These are phyloP conservation scores for Scheffersomyces ergatensis DNA, from an alignment of 805 yeast species.

Conservation along the genomic window DNA sequence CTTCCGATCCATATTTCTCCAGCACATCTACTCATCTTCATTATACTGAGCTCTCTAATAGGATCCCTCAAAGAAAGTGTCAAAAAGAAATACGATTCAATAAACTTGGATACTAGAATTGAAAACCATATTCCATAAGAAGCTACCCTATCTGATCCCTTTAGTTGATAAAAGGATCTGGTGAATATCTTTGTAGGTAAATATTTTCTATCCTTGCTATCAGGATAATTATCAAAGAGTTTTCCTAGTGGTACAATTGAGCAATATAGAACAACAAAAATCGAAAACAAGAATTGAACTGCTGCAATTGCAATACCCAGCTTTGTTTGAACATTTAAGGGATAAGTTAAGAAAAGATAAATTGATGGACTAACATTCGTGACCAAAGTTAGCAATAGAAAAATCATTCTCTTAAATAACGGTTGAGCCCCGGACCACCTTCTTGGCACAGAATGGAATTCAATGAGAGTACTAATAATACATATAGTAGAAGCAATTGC, in stretches of 20 bases:
- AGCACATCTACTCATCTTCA: constrained; percentile 54
- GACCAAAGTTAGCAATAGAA: constrained; percentile 41
- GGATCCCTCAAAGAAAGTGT: constrained; percentile 74
- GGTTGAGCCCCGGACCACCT: constrained; percentile 72
- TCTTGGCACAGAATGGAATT: constrained; percentile 65
- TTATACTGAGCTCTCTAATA: constrained; percentile 59
- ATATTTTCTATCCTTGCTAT: constrained; percentile 33
- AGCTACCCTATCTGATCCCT: constrained; percentile 53
- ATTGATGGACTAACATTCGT: constrained; percentile 50
- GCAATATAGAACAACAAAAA: constrained; percentile 53
- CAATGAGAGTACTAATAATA: constrained; percentile 54
- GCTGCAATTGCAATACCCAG: constrained; percentile 46
- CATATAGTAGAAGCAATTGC: constrained; percentile 57
- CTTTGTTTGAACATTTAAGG: constrained; percentile 27
- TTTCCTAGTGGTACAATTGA: constrained; percentile 62
- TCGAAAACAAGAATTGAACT: constrained; percentile 55
- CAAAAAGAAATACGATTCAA: constrained; percentile 77
- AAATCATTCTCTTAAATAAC: constrained; percentile 43
- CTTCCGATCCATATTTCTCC: constrained; percentile 61
- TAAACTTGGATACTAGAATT: constrained; percentile 64
- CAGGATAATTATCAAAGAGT: constrained; percentile 39
- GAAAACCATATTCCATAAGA: constrained; percentile 70
- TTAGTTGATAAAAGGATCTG: constrained; percentile 51
- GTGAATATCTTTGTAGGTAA: constrained; percentile 60
- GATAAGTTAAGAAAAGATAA: constrained; percentile 47